Evolutionary conservation across 2,329 filamentous ascomycete species (phyloP).

Genomic region (Helotiales sp.): DNA sequence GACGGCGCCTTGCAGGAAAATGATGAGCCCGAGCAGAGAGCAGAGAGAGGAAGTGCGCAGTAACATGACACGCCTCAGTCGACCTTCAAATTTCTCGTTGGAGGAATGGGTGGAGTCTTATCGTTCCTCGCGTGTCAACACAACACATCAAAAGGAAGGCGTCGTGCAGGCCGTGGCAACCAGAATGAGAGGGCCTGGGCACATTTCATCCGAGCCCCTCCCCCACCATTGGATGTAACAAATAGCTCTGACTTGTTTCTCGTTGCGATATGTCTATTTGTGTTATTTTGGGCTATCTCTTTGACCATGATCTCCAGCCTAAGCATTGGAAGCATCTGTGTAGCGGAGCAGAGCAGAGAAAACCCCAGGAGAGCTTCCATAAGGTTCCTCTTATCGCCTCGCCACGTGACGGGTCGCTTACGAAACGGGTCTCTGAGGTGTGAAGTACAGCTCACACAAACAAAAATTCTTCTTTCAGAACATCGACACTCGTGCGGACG

Average conservation of each 20-base stretch:
- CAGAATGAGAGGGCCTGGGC: not conserved
- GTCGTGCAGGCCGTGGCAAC: not conserved
- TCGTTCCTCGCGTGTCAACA: not conserved
- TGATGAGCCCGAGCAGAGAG: constrained; percentile 4
- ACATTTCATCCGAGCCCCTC: not conserved
- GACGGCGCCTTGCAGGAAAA: constrained; percentile 1
- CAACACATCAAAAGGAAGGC: too few species aligned
- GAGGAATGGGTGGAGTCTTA: not conserved
- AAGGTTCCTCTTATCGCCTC: not conserved
- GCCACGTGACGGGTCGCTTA: not conserved
- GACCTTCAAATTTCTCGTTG: not conserved
- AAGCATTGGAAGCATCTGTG: too few species aligned
- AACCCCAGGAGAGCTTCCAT: not conserved
- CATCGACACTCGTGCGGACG: not conserved
- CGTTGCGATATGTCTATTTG: not conserved
- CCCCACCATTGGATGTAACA: not conserved
- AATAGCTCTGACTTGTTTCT: not conserved
- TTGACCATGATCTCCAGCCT: not conserved
- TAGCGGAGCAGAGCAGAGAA: not conserved
- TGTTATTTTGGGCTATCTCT: not conserved
- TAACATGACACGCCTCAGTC: constrained; percentile 7
- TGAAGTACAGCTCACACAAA: not conserved
- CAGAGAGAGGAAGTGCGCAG: constrained; percentile 3
- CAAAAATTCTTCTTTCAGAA: not conserved
- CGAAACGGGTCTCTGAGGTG: not conserved